Evolutionary conservation across 352 stramenopile genomes (phyloP).

Genomic region (Pythium vanterpoolii): DNA sequence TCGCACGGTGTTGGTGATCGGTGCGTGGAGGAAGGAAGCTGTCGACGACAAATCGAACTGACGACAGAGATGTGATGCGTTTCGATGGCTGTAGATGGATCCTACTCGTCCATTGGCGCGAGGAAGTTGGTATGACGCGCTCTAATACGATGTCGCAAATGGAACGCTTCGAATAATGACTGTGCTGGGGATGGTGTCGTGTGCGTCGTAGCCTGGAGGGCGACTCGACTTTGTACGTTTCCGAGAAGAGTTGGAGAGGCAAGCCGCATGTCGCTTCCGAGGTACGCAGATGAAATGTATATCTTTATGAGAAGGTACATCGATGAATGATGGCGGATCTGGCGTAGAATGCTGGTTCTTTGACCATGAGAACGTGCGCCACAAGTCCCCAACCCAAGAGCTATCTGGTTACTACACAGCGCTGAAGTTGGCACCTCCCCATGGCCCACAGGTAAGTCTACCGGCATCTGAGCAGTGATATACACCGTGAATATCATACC

Average conservation of each 20-base stretch:
- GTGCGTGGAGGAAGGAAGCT: slow-evolving; percentile 24
- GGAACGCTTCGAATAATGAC: neutral
- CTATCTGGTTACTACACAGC: slow-evolving; percentile 47
- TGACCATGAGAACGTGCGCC: slow-evolving; percentile 60
- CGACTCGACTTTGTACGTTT: slow-evolving; percentile 76
- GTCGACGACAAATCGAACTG: neutral
- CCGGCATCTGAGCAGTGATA: neutral
- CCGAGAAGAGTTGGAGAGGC: slow-evolving; percentile 49
- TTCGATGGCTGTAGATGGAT: slow-evolving; percentile 11
- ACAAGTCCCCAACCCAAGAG: slow-evolving; percentile 35
- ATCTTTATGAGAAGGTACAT: neutral
- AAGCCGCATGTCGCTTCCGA: slow-evolving; percentile 39
- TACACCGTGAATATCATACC: neutral
- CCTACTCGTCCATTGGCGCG: slow-evolving; percentile 17
- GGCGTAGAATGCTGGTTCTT: slow-evolving; percentile 87
- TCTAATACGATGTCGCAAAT: neutral
- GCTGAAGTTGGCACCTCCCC: slow-evolving; percentile 68
- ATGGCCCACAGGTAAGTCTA: slow-evolving; percentile 63
- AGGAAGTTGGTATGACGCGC: slow-evolving; percentile 3
- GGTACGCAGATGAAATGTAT: slow-evolving; percentile 26
- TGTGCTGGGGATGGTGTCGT: neutral
- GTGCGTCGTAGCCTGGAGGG: slow-evolving; percentile 30
- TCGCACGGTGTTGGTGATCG: slow-evolving; percentile 65
- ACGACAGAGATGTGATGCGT: neutral
- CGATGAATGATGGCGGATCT: neutral